Conservation (phyloP, 2,329 filamentous ascomycete genomes). For the Exophiala alcalophila region DNA sequence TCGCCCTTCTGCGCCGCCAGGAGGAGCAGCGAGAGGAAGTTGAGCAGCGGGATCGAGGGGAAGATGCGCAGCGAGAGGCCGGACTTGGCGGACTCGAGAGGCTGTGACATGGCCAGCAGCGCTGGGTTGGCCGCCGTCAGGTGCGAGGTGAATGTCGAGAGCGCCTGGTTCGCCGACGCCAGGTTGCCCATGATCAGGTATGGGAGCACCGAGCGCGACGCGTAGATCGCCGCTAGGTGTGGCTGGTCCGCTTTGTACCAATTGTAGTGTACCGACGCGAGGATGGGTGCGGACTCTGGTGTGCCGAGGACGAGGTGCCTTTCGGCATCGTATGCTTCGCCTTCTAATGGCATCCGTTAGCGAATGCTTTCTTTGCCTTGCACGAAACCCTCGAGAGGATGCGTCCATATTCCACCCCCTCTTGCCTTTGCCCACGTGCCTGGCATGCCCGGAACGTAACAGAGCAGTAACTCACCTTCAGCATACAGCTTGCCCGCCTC, state of each 20-base stretch:
- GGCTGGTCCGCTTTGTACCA: slow-evolving; percentile 91
- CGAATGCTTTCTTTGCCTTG: no score
- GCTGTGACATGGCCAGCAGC: slow-evolving; percentile 64
- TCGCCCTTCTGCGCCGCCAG: slow-evolving; percentile 77
- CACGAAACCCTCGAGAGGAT: no score
- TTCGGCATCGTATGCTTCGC: slow-evolving; percentile 91
- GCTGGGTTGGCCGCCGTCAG: slow-evolving; percentile 57
- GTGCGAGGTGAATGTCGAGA: slow-evolving; percentile 69
- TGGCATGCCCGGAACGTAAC: no score
- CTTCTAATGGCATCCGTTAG: slow-evolving; percentile 52
- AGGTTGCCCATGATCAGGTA: slow-evolving; percentile 90
- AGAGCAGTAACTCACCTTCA: slow-evolving; percentile 62
- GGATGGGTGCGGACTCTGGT: slow-evolving; percentile 75
- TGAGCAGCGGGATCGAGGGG: slow-evolving; percentile 86
- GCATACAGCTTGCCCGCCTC: slow-evolving; percentile 83
- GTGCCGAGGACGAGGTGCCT: slow-evolving; percentile 74
- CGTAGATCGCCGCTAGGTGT: slow-evolving; percentile 82
- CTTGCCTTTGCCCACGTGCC: no score
- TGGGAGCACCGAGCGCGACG: slow-evolving; percentile 80
- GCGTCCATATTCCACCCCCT: no score
- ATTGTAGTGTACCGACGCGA: slow-evolving; percentile 80
- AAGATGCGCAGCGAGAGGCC: slow-evolving; percentile 70
- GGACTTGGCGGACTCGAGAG: slow-evolving; percentile 70
- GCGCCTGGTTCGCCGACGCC: slow-evolving; percentile 78
- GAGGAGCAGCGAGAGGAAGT: slow-evolving; percentile 84